Evolutionary conservation across 1,139 yeast species (phyloP), one percentile per base, ranked within the genome.

Genomic region (Arxiozyma heterogenica): DNA sequence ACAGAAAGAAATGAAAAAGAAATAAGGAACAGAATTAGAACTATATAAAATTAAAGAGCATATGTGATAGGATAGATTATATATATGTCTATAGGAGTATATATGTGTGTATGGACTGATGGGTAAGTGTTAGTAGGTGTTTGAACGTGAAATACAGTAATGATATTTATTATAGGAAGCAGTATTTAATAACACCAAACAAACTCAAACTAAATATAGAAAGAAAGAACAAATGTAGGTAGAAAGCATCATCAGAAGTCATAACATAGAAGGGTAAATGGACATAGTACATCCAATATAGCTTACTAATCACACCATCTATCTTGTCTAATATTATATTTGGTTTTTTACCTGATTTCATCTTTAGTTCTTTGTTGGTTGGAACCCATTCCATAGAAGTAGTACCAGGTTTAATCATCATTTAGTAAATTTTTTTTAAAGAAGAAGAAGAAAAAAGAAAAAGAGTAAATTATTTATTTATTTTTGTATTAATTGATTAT

Each of bases 211-310:
- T 64, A 57, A 71, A 64, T 17, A 72, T 55, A 17, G 65, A 60
- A 34, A 72, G 57, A 54, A 70, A 70, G 53, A 71, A 67, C 4
- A 63, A 55, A 55, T 72, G 75, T 20, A 72, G 56, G n/a, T 68
- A 56, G 49, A 71, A 70, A 3, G 76, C 73, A 54, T 73, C 76
- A 51, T 67, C 67, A 9, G 68, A 58, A 30, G 74, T 72, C 75
- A 73, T 71, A 51, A 73, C 55, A 55, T 73, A 73, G 58, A 67
- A 73, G 34, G 77, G 77, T 49, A 73, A 58, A 58, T 73, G 75
- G 34, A 73, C 67, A 53, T 73, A 73, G 56, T 73, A 73, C 51
- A 68, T 71, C 77, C 77, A 73, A 56, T 71, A 73, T 21, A 71
- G 53, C 44, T 60, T 64, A 27, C 59, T 59, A 17, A 65, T 54